Conservation (phyloP, 2,329 filamentous ascomycete genomes). For the Akanthomyces muscarius region DNA sequence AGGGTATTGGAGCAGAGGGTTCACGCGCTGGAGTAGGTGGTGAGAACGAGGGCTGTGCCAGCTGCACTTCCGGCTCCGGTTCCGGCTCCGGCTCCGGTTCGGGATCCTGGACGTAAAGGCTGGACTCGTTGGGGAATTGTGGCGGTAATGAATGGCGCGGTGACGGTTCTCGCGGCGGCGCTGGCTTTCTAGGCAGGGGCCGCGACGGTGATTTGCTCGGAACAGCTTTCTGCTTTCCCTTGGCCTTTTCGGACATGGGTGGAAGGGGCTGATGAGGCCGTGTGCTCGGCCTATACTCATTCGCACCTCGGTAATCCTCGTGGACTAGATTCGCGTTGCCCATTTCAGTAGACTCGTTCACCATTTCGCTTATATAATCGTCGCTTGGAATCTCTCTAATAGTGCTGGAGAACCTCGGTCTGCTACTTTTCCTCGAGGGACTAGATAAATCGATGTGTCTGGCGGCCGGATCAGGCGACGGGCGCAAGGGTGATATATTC, state of each 20-base stretch:
- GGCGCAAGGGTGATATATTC: slow-evolving; percentile 48
- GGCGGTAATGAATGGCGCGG: not conserved
- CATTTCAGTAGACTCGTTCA: slow-evolving; percentile 37
- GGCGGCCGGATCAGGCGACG: slow-evolving; percentile 39
- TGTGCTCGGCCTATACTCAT: slow-evolving; percentile 2
- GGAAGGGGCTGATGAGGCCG: not conserved
- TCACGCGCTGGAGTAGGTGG: not conserved
- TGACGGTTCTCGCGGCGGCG: not conserved
- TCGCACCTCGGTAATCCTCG: slow-evolving; percentile 19
- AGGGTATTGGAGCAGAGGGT: not conserved
- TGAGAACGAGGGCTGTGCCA: not conserved
- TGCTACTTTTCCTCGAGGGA: not conserved
- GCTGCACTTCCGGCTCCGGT: not conserved
- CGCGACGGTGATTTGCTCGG: not conserved
- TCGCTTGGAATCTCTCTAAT: slow-evolving; percentile 27
- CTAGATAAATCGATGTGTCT: slow-evolving; percentile 54
- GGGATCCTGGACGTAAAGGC: slow-evolving; percentile 9
- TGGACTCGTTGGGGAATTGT: not conserved
- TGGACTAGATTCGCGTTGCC: slow-evolving; percentile 31
- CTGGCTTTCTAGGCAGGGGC: not conserved
- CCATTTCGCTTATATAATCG: slow-evolving; percentile 24
- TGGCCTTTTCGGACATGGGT: slow-evolving; percentile 19
- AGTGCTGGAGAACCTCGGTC: slow-evolving; percentile 15
- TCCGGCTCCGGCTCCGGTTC: slow-evolving; percentile 19
- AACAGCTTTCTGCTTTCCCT: slow-evolving; percentile 18